phyloP scores from a whole-genome alignment of 2,329 filamentous ascomycete genomes.

The Aureobasidium vineae region DNA sequence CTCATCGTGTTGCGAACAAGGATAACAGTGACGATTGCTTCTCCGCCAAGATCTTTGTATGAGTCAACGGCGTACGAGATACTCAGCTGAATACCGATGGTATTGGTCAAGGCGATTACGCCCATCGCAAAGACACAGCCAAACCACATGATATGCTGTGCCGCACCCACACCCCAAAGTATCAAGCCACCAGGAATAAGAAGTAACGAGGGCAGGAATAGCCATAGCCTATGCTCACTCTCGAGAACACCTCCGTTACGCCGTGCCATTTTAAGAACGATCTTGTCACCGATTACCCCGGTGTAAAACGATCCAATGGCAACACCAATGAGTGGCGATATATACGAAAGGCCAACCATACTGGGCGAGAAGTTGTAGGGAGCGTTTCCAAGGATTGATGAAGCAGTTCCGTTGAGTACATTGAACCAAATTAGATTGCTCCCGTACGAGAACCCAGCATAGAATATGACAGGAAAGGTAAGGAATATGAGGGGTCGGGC shows the following conservation, averaged over 20 bases:
- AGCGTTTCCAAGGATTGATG: constrained; percentile 41
- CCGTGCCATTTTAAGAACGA: constrained; percentile 40
- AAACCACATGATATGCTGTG: constrained; percentile 36
- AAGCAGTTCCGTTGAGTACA: constrained; percentile 46
- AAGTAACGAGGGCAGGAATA: constrained; percentile 42
- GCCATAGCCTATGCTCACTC: constrained; percentile 44
- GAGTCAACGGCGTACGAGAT: constrained; percentile 52
- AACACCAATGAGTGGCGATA: constrained; percentile 41
- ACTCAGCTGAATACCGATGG: constrained; percentile 46
- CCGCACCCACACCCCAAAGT: constrained; percentile 54
- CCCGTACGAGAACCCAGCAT: constrained; percentile 44
- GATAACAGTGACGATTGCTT: constrained; percentile 53
- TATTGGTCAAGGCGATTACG: constrained; percentile 47
- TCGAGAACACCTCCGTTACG: constrained; percentile 43
- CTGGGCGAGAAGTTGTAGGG: constrained; percentile 42
- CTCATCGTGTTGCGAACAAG: constrained; percentile 52
- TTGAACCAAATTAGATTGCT: constrained; percentile 45
- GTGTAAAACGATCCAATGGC: constrained; percentile 41
- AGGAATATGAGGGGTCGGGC: constrained; percentile 33
- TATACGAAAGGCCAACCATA: constrained; percentile 43
- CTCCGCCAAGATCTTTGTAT: constrained; percentile 50
- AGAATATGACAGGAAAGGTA: constrained; percentile 43
- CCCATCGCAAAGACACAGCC: constrained; percentile 51
- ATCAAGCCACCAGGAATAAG: constrained; percentile 48
- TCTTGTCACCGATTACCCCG: constrained; percentile 40